phyloP scores from a whole-genome alignment of 805 yeast species.

The Wickerhamiella bombiphila region DNA sequence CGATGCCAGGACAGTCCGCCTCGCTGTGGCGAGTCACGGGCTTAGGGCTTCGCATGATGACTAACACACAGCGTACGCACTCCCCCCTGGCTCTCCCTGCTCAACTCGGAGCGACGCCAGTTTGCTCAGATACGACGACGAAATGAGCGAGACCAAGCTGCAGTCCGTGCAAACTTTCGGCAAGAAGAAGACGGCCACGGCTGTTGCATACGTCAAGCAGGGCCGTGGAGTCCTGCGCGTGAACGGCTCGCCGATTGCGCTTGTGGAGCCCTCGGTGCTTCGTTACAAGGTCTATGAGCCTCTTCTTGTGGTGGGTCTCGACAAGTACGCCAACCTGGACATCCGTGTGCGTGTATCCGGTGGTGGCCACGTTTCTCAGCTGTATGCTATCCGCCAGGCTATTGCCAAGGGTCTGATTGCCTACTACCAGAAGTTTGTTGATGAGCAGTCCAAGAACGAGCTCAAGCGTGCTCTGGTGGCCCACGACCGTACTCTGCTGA shows the following conservation, averaged over 20 bases:
- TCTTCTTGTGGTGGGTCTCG: conserved; percentile 92
- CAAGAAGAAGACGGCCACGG: conserved; percentile 99
- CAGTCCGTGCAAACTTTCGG: conserved; percentile 77
- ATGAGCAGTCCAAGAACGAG: conserved; percentile 99
- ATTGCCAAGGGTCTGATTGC: conserved; percentile 99
- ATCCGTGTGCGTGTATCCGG: conserved; percentile 98
- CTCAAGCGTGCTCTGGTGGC: conserved; percentile 93
- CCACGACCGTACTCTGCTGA: conserved; percentile 98
- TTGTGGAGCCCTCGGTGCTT: conserved; percentile 97
- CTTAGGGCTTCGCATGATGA: too few species aligned
- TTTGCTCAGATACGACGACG: too few species aligned
- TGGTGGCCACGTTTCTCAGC: conserved; percentile 99
- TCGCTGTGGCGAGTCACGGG: too few species aligned
- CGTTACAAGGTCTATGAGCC: conserved; percentile 99
- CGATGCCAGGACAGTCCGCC: too few species aligned
- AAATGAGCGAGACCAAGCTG: too few species aligned
- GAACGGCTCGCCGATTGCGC: conserved; percentile 98
- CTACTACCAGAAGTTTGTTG: conserved; percentile 98
- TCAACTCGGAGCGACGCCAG: too few species aligned
- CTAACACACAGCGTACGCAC: too few species aligned
- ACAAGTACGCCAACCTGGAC: conserved; percentile 96
- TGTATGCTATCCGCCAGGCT: conserved; percentile 99
- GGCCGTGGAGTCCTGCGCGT: conserved; percentile 99
- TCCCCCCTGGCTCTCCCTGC: too few species aligned
- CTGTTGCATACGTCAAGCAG: conserved; percentile 99